These are phyloP conservation scores for Rubia yunnanensis DNA, from an alignment of 257 asterid species.

Conservation along the genomic window DNA sequence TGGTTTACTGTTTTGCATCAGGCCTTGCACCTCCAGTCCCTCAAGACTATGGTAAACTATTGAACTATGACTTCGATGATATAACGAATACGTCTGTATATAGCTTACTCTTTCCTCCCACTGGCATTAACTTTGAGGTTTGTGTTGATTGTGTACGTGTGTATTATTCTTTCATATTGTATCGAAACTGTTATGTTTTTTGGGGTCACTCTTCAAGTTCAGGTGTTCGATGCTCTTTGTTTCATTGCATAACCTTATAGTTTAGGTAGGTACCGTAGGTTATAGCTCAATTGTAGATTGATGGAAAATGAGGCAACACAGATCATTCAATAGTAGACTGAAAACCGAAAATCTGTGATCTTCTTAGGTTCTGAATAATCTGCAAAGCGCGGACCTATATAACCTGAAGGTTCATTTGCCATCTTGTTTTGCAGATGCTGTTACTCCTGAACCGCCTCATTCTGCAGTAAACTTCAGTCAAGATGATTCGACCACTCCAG, in stretches of 20 bases:
- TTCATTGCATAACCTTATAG: not conserved
- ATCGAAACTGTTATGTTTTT: not conserved
- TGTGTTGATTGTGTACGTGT: not conserved
- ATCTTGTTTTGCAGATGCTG: slow-evolving; percentile 24
- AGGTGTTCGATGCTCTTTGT: not conserved
- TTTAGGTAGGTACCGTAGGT: no score
- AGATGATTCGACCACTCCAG: slow-evolving; percentile 6
- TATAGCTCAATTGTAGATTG: no score
- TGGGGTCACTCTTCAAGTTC: not conserved
- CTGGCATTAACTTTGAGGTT: not conserved
- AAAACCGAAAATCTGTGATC: not conserved
- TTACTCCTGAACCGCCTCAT: slow-evolving; percentile 27
- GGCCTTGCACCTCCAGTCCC: slow-evolving; percentile 5
- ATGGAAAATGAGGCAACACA: no score
- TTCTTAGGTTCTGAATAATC: not conserved
- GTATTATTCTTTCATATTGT: not conserved
- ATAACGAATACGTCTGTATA: not conserved
- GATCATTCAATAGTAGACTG: no score
- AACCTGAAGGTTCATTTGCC: not conserved
- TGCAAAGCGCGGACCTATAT: not conserved
- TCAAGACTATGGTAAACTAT: not conserved
- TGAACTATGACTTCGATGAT: not conserved
- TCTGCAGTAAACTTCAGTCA: slow-evolving; percentile 12
- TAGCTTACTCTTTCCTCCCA: not conserved
- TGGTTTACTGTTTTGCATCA: not conserved